Conservation (phyloP, 768 basidiomycete species). For the Tephrocybe sp. region DNA sequence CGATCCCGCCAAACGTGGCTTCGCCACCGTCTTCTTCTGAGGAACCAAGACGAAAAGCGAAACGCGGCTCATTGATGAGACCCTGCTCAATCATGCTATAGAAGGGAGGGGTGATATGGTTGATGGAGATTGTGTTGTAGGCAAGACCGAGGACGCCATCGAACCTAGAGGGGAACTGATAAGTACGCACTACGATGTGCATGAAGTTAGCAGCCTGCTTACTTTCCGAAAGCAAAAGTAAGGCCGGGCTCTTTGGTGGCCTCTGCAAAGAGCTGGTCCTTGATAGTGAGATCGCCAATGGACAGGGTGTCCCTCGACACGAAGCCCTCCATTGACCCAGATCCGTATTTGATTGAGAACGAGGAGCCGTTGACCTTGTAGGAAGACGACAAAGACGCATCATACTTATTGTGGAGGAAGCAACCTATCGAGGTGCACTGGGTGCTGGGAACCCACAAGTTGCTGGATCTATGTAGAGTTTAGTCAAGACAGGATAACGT, state of each 20-base stretch:
- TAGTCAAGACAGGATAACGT: neutral
- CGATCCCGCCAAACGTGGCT: conserved; percentile 90
- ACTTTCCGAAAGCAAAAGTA: conserved; percentile 96
- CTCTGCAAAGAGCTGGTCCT: conserved; percentile 87
- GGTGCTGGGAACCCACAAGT: conserved; percentile 90
- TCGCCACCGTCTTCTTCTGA: conserved; percentile 90
- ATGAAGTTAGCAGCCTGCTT: no score
- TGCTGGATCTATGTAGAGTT: conserved; percentile 62
- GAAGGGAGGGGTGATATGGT: conserved; percentile 90
- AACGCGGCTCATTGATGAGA: conserved; percentile 82
- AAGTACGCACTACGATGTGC: no score
- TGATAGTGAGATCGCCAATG: conserved; percentile 83
- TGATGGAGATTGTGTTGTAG: conserved; percentile 95
- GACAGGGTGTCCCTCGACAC: conserved; percentile 79
- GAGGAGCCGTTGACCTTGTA: conserved; percentile 88
- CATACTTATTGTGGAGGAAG: conserved; percentile 94
- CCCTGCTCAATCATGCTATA: conserved; percentile 87
- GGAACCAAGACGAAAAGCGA: conserved; percentile 90
- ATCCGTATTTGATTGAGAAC: conserved; percentile 93
- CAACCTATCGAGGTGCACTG: conserved; percentile 87
- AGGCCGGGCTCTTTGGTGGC: conserved; percentile 95
- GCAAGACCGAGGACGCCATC: conserved; percentile 94
- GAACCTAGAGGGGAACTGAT: conserved; percentile 52
- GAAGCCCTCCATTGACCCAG: conserved; percentile 95
- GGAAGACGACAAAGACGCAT: conserved; percentile 73